These are phyloP conservation scores for Arthrocladium fulminans DNA, from an alignment of 2,329 filamentous ascomycete genomes.

Conservation along the genomic window DNA sequence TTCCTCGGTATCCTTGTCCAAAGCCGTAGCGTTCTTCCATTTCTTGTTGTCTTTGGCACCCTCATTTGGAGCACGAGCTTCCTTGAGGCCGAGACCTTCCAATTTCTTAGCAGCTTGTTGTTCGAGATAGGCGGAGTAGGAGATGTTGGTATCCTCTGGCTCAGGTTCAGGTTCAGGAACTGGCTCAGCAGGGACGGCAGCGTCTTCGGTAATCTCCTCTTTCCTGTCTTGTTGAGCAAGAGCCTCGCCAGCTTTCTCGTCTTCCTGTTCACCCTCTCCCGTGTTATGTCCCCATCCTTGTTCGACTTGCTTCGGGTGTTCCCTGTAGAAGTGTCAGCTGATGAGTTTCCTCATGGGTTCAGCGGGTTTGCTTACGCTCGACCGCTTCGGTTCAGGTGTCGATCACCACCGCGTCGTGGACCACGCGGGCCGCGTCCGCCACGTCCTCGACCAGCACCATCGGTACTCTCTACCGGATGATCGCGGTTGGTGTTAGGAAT, in stretches of 20 bases:
- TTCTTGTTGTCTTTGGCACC: constrained; percentile 68
- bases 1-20: constrained; percentile 50
- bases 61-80: constrained; percentile 86
- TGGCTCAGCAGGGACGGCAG: constrained; percentile 22
- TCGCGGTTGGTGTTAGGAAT: constrained; percentile 53
- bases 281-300: constrained; percentile 82
- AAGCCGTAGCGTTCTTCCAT: constrained; percentile 35
- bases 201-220: constrained; percentile 46
- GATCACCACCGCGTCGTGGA: constrained; percentile 47
- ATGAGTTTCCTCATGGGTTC: not conserved
- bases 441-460: constrained; percentile 39
- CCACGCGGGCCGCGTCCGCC: constrained; percentile 54
- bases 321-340: constrained; percentile 27
- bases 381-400: constrained; percentile 50
- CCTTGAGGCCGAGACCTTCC: constrained; percentile 52
- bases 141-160: constrained; percentile 79
- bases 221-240: constrained; percentile 81
- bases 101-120: constrained; percentile 68
- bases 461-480: constrained; percentile 60
- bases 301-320: constrained; percentile 47
- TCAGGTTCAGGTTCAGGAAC: constrained; percentile 37
- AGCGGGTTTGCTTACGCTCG: constrained; percentile 42
- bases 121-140: constrained; percentile 79
- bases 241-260: constrained; percentile 83
- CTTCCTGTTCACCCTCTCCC: constrained; percentile 75